Conservation (phyloP, 441 rosid species). For the Viola pubescens region DNA sequence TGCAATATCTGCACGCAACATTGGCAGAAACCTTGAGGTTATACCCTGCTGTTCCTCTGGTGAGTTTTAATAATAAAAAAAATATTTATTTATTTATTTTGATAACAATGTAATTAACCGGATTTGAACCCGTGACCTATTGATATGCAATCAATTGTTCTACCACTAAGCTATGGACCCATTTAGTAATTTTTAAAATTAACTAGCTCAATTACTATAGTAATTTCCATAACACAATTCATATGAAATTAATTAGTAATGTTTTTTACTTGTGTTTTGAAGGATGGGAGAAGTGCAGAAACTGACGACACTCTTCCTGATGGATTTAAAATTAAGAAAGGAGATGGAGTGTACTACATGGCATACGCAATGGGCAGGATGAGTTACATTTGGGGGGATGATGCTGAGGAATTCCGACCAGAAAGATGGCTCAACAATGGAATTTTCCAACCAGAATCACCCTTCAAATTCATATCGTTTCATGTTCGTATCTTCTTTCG, state of each 20-base stretch:
- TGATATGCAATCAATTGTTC: too few species aligned
- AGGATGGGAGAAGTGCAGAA: conserved; percentile 31
- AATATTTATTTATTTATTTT: too few species aligned
- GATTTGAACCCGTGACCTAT: too few species aligned
- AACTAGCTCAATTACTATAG: too few species aligned
- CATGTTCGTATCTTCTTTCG: not conserved
- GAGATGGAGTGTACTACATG: conserved; percentile 30
- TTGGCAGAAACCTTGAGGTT: conserved; percentile 75
- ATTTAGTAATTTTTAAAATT: too few species aligned
- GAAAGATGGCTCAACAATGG: not conserved
- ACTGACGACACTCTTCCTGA: conserved; percentile 31
- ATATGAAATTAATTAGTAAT: not conserved
- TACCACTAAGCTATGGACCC: too few species aligned
- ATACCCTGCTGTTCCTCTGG: conserved; percentile 66
- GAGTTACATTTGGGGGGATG: conserved; percentile 68
- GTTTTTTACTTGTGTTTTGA: not conserved
- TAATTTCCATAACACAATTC: too few species aligned
- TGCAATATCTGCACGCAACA: conserved; percentile 82
- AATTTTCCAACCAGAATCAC: not conserved
- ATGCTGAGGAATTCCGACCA: conserved; percentile 59
- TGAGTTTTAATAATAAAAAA: conserved; percentile 12
- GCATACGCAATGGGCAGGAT: conserved; percentile 83
- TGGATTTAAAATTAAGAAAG: conserved; percentile 32
- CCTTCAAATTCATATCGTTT: not conserved
- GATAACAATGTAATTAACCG: too few species aligned